Base-by-base conservation (phyloP, 75 land plant species). In the Azolla pinnata region DNA sequence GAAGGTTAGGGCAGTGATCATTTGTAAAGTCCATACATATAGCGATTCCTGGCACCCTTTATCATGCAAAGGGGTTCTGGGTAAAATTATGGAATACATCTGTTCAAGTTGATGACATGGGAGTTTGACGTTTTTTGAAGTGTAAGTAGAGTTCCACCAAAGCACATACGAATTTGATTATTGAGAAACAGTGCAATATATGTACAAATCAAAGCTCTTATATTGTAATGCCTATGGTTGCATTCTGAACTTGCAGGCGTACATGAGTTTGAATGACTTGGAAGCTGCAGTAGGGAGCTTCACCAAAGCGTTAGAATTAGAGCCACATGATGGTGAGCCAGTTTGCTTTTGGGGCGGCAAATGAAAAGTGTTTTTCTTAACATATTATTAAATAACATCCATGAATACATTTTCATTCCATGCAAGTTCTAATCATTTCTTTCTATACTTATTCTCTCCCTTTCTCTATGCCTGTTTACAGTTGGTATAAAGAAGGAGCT, bases 401-500 rank as follows among this genome's bases (percentile, higher is more conserved):
- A 38, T 59, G 21, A 31, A 38, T 42, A 24, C 16, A 24, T 44
- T 28, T 27, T 12, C 29, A 4, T 25, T 9, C 5, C 8, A 4
- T 54, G 56, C 28, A 21, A n/a, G 29, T 4, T 5, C 31, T 38
- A 19, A 31, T n/a, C 42, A 40, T 25, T 23, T 42, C 3, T 35
- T 33, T 56, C 34, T 29, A 14, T 33, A 21, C 35, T 33, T 1
- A 32, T 61, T 33, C 14, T 35, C 27, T 48, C 42, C n/a, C 10
- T 8, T 9, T 45, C 12, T 38, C 21, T 24, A 14, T 35, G 19
- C 26, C 62, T 31, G 17, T 9, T 34, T 75, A 64, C 77, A 92
- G 97, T 69, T 27, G 97, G 86, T 47, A 91, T 91, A 21, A 87
- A 82, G 66, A 84, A 65, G 46, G 97, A 91, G 75, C 82, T 87